phyloP scores from a whole-genome alignment of 108 stramenopile genomes.

The Skeletonema potamos region DNA sequence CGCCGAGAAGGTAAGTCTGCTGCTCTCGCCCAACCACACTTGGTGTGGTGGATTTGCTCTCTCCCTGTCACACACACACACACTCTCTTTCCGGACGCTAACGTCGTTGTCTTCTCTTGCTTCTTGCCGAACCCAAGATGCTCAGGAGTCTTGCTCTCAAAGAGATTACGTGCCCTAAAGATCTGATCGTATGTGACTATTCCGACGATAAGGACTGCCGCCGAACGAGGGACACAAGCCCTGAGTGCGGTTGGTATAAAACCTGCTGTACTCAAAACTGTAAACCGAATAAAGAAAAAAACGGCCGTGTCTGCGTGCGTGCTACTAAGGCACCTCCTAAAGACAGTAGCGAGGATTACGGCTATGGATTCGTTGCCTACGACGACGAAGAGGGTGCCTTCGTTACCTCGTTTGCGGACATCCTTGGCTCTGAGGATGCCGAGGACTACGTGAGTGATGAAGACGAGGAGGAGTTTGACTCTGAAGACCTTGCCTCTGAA shows the following conservation, averaged over 20 bases:
- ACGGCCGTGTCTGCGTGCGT: neutral
- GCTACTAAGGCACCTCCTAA: too few species aligned
- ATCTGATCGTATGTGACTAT: neutral
- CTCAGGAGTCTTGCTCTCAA: too few species aligned
- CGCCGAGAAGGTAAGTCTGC: neutral
- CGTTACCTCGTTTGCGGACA: too few species aligned
- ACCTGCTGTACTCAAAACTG: neutral
- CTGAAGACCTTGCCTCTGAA: neutral
- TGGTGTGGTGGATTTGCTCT: neutral
- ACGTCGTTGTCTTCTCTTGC: neutral
- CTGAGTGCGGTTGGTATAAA: neutral
- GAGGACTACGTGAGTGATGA: neutral
- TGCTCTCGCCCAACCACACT: too few species aligned
- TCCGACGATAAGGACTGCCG: neutral
- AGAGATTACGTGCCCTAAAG: too few species aligned
- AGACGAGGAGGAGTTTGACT: neutral
- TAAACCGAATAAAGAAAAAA: neutral
- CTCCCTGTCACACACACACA: too few species aligned
- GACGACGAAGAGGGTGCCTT: too few species aligned
- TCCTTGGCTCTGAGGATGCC: neutral
- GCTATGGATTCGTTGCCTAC: too few species aligned
- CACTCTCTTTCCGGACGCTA: neutral
- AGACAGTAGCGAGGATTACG: neutral
- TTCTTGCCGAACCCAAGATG: neutral
- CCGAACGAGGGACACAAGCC: neutral